These are phyloP conservation scores for Neonectria magnoliae DNA, from an alignment of 2,329 filamentous ascomycete genomes.

Conservation along the genomic window DNA sequence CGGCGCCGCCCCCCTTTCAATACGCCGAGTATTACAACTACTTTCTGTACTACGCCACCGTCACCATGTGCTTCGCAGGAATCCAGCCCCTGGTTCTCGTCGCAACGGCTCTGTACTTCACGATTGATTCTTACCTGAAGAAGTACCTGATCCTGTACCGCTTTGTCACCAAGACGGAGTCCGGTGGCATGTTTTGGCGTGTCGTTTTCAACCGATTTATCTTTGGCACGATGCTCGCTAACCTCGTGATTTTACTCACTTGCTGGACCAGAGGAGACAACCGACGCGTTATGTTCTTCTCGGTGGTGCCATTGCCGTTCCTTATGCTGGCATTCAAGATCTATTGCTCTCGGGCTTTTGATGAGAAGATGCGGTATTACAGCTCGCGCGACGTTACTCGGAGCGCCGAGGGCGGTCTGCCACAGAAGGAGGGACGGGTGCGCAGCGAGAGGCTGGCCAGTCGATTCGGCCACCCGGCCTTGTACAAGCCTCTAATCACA, in stretches of 20 bases:
- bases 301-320: slow-evolving; percentile 79
- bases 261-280: slow-evolving; percentile 70
- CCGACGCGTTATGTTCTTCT: slow-evolving; percentile 68
- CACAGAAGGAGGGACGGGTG: slow-evolving; percentile 60
- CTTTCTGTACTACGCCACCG: slow-evolving; percentile 92
- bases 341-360: slow-evolving; percentile 81
- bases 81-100: slow-evolving; percentile 89
- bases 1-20: slow-evolving; percentile 91
- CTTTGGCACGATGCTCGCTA: slow-evolving; percentile 81
- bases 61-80: slow-evolving; percentile 84
- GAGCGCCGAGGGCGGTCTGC: slow-evolving; percentile 53
- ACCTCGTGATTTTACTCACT: slow-evolving; percentile 80
- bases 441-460: slow-evolving; percentile 76
- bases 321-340: slow-evolving; percentile 86
- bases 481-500: slow-evolving; percentile 89
- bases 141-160: slow-evolving; percentile 96
- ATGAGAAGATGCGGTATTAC: slow-evolving; percentile 83
- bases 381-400: slow-evolving; percentile 69
- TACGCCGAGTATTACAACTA: slow-evolving; percentile 99
- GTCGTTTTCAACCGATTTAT: slow-evolving; percentile 92
- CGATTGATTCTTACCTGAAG: slow-evolving; percentile 87
- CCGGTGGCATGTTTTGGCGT: slow-evolving; percentile 92
- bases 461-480: slow-evolving; percentile 88
- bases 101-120: slow-evolving; percentile 89
- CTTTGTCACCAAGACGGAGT: slow-evolving; percentile 96